Evolutionary conservation across 495 filamentous ascomycete species (phyloP).

Genomic region (Penicillium macrosclerotiorum): DNA sequence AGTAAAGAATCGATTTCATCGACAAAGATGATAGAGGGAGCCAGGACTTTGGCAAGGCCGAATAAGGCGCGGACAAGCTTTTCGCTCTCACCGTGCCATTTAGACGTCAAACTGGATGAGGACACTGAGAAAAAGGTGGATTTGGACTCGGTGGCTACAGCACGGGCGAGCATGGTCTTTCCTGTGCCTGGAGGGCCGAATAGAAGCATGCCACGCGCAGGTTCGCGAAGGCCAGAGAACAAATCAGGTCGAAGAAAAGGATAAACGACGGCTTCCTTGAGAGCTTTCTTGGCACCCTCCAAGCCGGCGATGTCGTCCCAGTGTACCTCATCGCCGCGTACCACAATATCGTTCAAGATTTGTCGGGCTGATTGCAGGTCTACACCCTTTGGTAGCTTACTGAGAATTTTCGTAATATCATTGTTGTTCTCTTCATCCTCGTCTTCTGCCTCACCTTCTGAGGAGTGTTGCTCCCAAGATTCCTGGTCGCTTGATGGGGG

Average conservation of each 20-base stretch:
- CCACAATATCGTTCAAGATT: conserved; percentile 94
- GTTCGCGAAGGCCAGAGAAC: conserved; percentile 92
- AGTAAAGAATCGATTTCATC: conserved; percentile 98
- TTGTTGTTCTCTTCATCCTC: conserved; percentile 42
- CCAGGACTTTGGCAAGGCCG: conserved; percentile 80
- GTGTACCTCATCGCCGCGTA: conserved; percentile 90
- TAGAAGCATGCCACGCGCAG: conserved; percentile 90
- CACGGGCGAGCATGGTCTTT: conserved; percentile 96
- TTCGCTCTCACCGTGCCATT: conserved; percentile 95
- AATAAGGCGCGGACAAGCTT: conserved; percentile 96
- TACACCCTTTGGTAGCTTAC: conserved; percentile 73
- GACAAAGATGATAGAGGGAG: conserved; percentile 97
- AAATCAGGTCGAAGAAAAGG: conserved; percentile 94
- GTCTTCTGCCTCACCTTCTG: conserved; percentile 32
- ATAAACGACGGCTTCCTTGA: conserved; percentile 97
- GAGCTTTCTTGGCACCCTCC: conserved; percentile 82
- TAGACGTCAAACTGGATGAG: conserved; percentile 88
- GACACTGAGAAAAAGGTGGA: conserved; percentile 98
- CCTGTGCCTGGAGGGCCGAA: conserved; percentile 97
- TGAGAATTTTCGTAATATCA: conserved; percentile 60
- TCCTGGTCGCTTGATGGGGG: conserved; percentile 48
- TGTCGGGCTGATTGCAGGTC: conserved; percentile 82
- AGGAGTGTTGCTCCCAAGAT: conserved; percentile 29
- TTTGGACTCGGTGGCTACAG: conserved; percentile 90
- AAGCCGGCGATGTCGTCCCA: conserved; percentile 95